Evolutionary conservation across 1,139 yeast species (phyloP), one percentile per base, ranked within the genome.

Genomic region (Zygoascus meyerae): DNA sequence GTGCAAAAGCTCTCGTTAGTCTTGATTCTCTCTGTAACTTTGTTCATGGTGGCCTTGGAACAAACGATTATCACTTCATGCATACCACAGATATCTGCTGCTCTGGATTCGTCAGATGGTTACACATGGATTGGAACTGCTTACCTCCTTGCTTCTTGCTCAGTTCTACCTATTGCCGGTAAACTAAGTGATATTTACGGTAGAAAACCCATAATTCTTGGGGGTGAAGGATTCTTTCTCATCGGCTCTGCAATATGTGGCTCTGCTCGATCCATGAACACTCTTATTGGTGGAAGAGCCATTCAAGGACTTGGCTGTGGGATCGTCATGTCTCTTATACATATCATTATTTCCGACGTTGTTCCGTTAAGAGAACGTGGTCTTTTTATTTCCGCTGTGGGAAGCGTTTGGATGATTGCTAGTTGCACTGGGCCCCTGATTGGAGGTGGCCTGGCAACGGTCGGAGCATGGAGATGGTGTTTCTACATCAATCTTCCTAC

Each of bases 391-490:
- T 55, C 63, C 2, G 57, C 71, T 26, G 64, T 80, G 45, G 79
- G 81, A 11, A 62, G 72, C 18, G 71, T 79, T 0, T 81, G 78
- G 63, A 73, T 80, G 8, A 64, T 79, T 1, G 77, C 83, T 1
- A 70, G 78, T 34, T 82, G 83, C 2, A 59, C 74, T 40, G 90
- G 90, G 1, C 92, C 92, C 0, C 68, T 83, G 47, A 61, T 83
- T 34, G 89, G 89, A 11, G 89, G 89, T 17, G 80, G 81, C 1
- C 74, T 82, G 52, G 72, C 84, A 1, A 34, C 72, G 73, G 70
- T 74, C 14, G 81, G 78, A 1, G 69, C 78, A n/a, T 84, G 92
- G 94, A 70, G 92, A 57, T 83, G 92, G 90, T 80, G 86, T 55
- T 84, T 84, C 62, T 83, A 78, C 62, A 70, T 84, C 55, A 84